Evolutionary conservation across 192 early-diverging fungal species (phyloP).

Genomic region (Backusella sp.): DNA sequence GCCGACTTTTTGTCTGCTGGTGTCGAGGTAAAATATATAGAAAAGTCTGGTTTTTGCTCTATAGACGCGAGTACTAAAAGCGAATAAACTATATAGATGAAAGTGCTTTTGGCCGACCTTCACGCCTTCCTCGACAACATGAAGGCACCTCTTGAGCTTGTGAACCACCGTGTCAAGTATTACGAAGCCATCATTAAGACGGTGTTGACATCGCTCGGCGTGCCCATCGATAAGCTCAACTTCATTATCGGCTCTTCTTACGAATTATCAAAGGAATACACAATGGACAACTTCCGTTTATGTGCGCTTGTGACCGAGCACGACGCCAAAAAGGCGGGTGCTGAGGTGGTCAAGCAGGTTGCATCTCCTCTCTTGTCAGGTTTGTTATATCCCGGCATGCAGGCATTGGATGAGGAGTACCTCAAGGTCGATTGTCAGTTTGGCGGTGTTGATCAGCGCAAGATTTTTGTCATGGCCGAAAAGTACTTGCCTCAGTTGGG

Average conservation of each 20-base stretch:
- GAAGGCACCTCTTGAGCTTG: constrained; percentile 93
- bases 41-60: too few relatives aligned
- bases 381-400: constrained; percentile 96
- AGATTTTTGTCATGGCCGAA: constrained; percentile 98
- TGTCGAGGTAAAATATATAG: constrained; percentile 68
- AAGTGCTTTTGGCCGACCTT: constrained; percentile 90
- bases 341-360: constrained; percentile 98
- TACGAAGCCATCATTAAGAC: constrained; percentile 92
- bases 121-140: constrained; percentile 99
- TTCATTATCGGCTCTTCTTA: constrained; percentile 91
- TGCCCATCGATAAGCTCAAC: constrained; percentile 86
- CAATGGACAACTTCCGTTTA: constrained; percentile 90
- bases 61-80: neutral
- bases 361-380: constrained; percentile 85
- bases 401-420: constrained; percentile 98
- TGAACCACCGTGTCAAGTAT: constrained; percentile 86
- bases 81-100: constrained; percentile 54
- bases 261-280: constrained; percentile 86
- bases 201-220: constrained; percentile 90
- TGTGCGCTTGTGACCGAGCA: constrained; percentile 85
- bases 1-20: constrained; percentile 94
- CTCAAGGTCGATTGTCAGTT: constrained; percentile 92
- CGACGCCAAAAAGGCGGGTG: constrained; percentile 97
- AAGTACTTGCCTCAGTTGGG: constrained; percentile 92
- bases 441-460: constrained; percentile 98